Percentiles rank a stretch among this genome's conserved stretches.
Conservation (phyloP, 768 basidiomycete species). For the Rhodotorula paludigena region DNA sequence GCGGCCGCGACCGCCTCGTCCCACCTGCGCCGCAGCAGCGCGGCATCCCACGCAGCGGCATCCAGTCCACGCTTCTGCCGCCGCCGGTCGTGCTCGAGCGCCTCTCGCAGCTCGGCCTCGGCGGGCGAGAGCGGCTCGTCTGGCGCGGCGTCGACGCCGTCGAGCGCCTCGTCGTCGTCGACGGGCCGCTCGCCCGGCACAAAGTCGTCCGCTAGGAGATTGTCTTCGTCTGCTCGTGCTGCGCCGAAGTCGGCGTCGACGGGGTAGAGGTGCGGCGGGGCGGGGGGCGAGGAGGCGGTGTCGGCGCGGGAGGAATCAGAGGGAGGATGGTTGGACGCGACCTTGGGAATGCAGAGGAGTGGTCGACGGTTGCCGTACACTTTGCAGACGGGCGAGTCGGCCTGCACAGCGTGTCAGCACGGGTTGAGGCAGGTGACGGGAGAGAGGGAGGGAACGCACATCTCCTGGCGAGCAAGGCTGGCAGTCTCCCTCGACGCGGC, state of each 20-base stretch:
- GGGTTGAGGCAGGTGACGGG: neutral
- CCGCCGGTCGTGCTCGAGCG: neutral
- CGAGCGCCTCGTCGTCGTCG: neutral
- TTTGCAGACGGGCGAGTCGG: conserved; percentile 12
- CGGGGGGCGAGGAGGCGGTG: neutral
- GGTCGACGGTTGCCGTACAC: conserved; percentile 20
- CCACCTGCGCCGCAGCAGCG: too few relatives aligned
- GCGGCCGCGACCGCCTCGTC: too few relatives aligned
- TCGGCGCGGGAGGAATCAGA: too few relatives aligned
- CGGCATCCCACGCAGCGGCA: neutral
- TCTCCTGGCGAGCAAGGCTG: neutral
- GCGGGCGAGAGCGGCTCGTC: neutral
- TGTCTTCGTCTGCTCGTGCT: neutral
- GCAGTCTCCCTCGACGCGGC: conserved; percentile 8
- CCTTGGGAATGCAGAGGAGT: conserved; percentile 3
- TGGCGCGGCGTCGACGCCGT: neutral
- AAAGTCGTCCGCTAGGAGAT: neutral
- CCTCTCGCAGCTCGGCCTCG: neutral
- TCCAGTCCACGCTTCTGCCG: neutral
- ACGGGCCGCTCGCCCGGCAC: too few relatives aligned
- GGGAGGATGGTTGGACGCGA: neutral
- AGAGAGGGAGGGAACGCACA: conserved; percentile 6
- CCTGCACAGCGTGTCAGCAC: neutral
- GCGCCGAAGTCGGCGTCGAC: neutral
- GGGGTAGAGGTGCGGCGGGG: neutral